Percentiles rank a stretch among this genome's conserved stretches.
Conservation (phyloP, 768 basidiomycete species). For the Gymnopilus junonius region DNA sequence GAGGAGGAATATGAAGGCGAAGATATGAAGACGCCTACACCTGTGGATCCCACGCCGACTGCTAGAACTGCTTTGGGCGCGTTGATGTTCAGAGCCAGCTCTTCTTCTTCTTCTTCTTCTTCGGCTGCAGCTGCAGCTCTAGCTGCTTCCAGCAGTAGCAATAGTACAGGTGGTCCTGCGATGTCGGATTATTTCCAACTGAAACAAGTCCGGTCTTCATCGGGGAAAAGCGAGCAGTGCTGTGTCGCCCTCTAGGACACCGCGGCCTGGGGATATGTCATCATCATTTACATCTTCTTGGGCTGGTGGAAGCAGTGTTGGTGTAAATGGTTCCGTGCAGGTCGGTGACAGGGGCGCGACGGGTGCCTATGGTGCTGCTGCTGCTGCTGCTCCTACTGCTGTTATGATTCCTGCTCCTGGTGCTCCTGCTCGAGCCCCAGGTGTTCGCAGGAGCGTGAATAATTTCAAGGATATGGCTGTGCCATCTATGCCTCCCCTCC, state of each 20-base stretch:
- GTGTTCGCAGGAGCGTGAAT: neutral
- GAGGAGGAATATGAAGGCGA: neutral
- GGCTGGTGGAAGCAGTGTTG: neutral
- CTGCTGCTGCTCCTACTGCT: too few relatives aligned
- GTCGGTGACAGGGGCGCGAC: neutral
- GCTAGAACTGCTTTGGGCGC: neutral
- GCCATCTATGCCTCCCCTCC: neutral
- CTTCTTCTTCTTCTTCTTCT: neutral
- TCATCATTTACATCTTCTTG: neutral
- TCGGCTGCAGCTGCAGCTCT: too few relatives aligned
- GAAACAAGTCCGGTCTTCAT: neutral
- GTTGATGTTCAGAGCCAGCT: neutral
- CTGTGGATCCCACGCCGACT: conserved; percentile 3
- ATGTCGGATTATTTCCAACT: conserved; percentile 15
- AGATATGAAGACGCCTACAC: conserved; percentile 20
- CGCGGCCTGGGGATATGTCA: conserved; percentile 23
- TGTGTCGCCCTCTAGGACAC: conserved; percentile 21
- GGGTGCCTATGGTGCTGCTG: too few relatives aligned
- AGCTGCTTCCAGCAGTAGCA: too few relatives aligned
- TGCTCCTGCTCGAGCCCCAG: neutral
- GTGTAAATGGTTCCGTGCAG: neutral
- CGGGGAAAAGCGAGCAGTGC: neutral
- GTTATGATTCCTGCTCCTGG: neutral
- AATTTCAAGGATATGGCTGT: neutral
- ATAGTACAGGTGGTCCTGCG: neutral